Evolutionary conservation across 179 eudicot genomes (phyloP).

Genomic region (Dionaea muscipula): DNA sequence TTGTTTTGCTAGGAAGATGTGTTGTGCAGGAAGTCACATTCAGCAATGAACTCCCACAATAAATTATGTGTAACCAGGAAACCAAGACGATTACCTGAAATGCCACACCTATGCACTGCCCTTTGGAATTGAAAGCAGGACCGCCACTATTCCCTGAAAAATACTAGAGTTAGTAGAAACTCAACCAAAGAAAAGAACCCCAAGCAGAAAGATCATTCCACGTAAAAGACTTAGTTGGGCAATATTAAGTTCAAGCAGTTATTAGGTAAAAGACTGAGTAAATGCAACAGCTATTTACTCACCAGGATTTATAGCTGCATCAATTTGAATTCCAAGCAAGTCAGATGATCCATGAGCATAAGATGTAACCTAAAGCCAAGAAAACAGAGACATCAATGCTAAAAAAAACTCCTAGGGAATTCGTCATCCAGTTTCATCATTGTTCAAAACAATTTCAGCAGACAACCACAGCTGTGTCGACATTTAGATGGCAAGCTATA

Average conservation of each 20-base stretch:
- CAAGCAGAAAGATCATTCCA: not conserved
- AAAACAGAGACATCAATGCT: too few relatives aligned
- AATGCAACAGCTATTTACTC: slow-evolving; percentile 10
- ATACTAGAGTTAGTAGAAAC: slow-evolving; percentile 13
- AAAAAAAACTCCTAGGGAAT: too few relatives aligned
- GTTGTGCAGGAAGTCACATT: too few relatives aligned
- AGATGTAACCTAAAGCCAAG: slow-evolving; percentile 66
- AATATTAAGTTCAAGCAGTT: not conserved
- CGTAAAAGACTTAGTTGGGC: not conserved
- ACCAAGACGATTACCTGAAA: slow-evolving; percentile 59
- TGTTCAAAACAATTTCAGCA: not conserved
- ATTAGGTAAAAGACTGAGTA: not conserved
- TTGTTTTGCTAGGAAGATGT: too few relatives aligned
- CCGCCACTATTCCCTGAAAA: slow-evolving; percentile 91
- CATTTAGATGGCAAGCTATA: too few relatives aligned
- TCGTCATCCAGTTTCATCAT: too few relatives aligned
- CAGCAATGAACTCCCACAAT: too few relatives aligned
- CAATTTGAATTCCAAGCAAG: slow-evolving; percentile 91
- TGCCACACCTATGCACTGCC: slow-evolving; percentile 95
- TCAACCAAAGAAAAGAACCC: slow-evolving; percentile 4
- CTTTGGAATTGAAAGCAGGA: slow-evolving; percentile 92
- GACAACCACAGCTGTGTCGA: too few relatives aligned
- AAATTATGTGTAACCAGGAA: not conserved
- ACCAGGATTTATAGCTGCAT: slow-evolving; percentile 99
- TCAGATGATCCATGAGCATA: slow-evolving; percentile 95